Evolutionary conservation across 441 rosid genomes (phyloP), one percentile per base, ranked within the genome.

Genomic region (Geranium incanum): DNA sequence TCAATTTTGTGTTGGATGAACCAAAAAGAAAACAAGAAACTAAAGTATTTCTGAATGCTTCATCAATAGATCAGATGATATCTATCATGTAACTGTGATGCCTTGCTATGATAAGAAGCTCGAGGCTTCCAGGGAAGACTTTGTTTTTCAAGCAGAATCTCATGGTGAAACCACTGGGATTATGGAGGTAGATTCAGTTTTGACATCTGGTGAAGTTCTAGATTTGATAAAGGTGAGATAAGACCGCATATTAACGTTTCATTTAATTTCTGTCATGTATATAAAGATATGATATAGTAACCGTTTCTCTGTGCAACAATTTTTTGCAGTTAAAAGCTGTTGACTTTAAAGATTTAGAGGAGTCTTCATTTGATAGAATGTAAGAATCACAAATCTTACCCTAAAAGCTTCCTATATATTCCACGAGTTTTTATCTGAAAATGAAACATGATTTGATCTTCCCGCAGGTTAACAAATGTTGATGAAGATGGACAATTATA

Each of bases 71-170:
- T 84, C 90, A 5, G 85, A 88, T 8, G 91, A 94, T 74, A 77
- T 92, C 62, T 90, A 89, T 81, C 97, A 95, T 84, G 97, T 90
- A 68, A 88, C 97, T 28, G 92, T 90, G 78, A 95, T 95, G 97
- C 99, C 97, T 8, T 95, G 97, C 71, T 92, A 90, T 74, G 99
- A 95, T 80, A 95, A 92, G 84, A 94, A 92, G 87, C 96, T 92
- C 0, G 97, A 95, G 83, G 99, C 97, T 73, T 75, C 87, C 0
- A 88, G 99, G 78, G 95, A 90, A 4, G 95, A 95, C 81, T 95
- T 95, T 52, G 83, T 77, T 66, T 90, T 87, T 72, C 86, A 84
- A 69, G 81, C 66, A 52, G 93, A 82, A 68, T 68, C 84, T 77
- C 70, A 70, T 37, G 85, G 68, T 69, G 84, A 66, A 9, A 68